A percentile compares a stretch with the other conserved stretches of the same genome.
These are phyloP conservation scores for Mrakia hoshinonis DNA, from an alignment of 768 basidiomycete species.

Conservation along the genomic window DNA sequence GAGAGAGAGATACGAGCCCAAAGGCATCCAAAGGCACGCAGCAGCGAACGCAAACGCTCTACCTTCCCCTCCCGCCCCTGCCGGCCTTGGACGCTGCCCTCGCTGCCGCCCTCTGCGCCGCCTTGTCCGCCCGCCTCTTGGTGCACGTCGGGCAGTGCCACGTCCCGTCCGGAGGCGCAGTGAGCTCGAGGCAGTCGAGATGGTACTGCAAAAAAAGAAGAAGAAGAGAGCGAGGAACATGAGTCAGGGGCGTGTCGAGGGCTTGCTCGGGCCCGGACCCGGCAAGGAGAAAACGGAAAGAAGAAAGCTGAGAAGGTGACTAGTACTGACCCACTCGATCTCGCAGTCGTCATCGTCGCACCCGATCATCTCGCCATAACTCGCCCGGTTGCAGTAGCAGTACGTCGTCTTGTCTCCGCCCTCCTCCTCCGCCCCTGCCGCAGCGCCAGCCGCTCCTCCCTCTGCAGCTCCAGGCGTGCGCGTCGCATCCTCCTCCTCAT, in stretches of 20 bases:
- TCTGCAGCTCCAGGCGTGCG: conserved; percentile 9
- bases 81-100: background rate
- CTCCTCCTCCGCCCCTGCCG: background rate
- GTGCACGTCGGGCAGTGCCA: conserved; percentile 71
- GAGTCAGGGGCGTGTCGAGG: conserved; percentile 8
- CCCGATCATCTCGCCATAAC: conserved; percentile 90
- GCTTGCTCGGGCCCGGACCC: too few relatives aligned
- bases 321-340: conserved; percentile 76
- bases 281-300: background rate
- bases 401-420: conserved; percentile 56
- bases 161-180: conserved; percentile 56
- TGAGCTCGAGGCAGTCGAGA: conserved; percentile 62
- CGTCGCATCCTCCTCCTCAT: conserved; percentile 31
- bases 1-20: background rate
- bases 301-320: background rate
- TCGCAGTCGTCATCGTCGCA: conserved; percentile 76
- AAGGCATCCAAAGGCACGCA: background rate
- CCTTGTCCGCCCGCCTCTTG: conserved; percentile 50
- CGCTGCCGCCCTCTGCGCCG: conserved; percentile 5
- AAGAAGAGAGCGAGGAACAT: conserved; percentile 27
- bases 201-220: conserved; percentile 57
- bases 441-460: conserved; percentile 14
- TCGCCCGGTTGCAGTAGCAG: conserved; percentile 74
- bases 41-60: background rate
- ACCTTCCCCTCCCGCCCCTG: conserved; percentile 1